Conservation (phyloP, 2,329 filamentous ascomycete species). For the Sporothrix pseudoabietina region DNA sequence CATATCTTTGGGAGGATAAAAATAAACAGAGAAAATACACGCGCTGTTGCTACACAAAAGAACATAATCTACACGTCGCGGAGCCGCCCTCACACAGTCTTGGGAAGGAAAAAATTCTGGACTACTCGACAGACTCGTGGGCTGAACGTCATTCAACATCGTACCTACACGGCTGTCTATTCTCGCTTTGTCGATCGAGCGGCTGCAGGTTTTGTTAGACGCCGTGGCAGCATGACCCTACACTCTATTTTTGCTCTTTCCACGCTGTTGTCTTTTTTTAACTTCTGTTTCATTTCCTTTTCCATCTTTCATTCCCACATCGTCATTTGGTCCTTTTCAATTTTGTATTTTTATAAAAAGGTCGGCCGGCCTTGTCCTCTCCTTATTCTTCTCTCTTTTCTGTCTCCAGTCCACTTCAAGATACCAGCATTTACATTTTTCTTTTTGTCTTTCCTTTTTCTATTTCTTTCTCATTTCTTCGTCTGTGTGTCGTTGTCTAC, state of each 20-base stretch:
- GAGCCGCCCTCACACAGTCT: slow-evolving; percentile 1
- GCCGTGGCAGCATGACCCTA: neutral
- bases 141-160: neutral
- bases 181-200: neutral
- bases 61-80: neutral
- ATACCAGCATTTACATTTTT: slow-evolving; percentile 34
- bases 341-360: slow-evolving; percentile 15
- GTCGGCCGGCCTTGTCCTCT: slow-evolving; percentile 41
- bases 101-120: neutral
- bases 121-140: neutral
- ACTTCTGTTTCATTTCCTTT: neutral
- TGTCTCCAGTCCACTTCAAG: neutral
- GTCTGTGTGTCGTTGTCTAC: slow-evolving; percentile 34
- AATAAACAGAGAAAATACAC: neutral
- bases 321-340: neutral
- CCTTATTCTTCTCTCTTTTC: slow-evolving; percentile 33
- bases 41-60: slow-evolving; percentile 15
- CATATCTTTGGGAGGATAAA: neutral
- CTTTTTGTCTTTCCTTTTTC: slow-evolving; percentile 35
- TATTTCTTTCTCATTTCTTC: neutral
- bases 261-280: neutral
- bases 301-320: neutral
- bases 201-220: slow-evolving; percentile 22
- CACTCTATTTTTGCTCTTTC: neutral
- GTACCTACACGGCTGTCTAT: neutral